phyloP scores from a whole-genome alignment of 2,329 filamentous ascomycete species.

The Fusarium sp. region DNA sequence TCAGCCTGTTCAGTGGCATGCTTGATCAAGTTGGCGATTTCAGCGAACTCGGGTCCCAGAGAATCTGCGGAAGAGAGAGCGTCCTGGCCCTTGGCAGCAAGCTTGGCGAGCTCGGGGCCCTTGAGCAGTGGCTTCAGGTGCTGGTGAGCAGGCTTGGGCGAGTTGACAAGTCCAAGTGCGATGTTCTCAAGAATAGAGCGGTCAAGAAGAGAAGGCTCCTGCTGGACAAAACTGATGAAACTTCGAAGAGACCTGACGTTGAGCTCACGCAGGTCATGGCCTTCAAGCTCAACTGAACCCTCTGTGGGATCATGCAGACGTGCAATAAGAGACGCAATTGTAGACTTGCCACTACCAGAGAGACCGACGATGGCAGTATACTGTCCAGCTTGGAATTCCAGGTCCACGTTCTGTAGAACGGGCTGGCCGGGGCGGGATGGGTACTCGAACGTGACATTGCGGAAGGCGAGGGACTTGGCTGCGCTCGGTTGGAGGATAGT shows the following conservation, averaged over 20 bases:
- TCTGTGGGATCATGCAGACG: slow-evolving; percentile 64
- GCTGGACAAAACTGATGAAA: slow-evolving; percentile 54
- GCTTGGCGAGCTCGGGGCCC: slow-evolving; percentile 55
- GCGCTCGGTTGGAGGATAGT: slow-evolving; percentile 55
- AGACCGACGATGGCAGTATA: slow-evolving; percentile 65
- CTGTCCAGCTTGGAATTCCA: slow-evolving; percentile 56
- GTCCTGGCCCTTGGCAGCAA: slow-evolving; percentile 60
- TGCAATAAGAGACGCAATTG: slow-evolving; percentile 61
- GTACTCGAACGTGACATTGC: slow-evolving; percentile 55
- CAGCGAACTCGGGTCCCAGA: slow-evolving; percentile 50
- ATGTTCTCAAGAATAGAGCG: slow-evolving; percentile 60
- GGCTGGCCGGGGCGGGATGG: slow-evolving; percentile 52
- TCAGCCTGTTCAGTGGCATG: slow-evolving; percentile 66
- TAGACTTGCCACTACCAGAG: slow-evolving; percentile 65
- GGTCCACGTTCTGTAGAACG: slow-evolving; percentile 54
- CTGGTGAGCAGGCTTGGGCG: slow-evolving; percentile 49
- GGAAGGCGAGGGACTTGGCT: slow-evolving; percentile 45
- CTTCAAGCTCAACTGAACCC: slow-evolving; percentile 57
- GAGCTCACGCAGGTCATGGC: slow-evolving; percentile 54
- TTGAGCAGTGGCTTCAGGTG: slow-evolving; percentile 56
- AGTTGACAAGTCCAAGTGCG: slow-evolving; percentile 51
- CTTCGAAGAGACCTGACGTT: slow-evolving; percentile 56
- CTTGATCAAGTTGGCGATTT: slow-evolving; percentile 60
- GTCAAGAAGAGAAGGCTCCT: slow-evolving; percentile 54
- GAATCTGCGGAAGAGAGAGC: slow-evolving; percentile 54